phyloP scores from a whole-genome alignment of 192 early-diverging fungal species.

The Paraglomus occultum region DNA sequence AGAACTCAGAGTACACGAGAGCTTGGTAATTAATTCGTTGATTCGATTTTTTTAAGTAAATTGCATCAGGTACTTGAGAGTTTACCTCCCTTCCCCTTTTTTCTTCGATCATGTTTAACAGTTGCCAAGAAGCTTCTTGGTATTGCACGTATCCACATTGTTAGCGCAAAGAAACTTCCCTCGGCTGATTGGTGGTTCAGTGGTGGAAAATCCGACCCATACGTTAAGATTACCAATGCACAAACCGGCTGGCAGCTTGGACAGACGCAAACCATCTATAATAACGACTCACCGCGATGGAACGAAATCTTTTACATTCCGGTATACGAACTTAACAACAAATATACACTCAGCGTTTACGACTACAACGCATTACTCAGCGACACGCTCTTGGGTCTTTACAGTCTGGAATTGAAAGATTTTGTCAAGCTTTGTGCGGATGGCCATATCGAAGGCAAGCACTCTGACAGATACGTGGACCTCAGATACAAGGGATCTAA shows the following conservation, averaged over 20 bases:
- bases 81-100: neutral
- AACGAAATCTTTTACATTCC: conserved; percentile 88
- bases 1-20: neutral
- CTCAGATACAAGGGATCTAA: conserved; percentile 45
- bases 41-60: neutral
- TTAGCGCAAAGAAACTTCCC: conserved; percentile 70
- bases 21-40: neutral
- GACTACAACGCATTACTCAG: conserved; percentile 81
- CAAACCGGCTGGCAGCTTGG: conserved; percentile 53
- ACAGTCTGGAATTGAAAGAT: conserved; percentile 55
- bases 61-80: neutral
- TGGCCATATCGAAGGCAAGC: conserved; percentile 29
- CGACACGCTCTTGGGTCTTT: conserved; percentile 71
- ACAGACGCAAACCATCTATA: conserved; percentile 78
- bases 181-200: conserved; percentile 63
- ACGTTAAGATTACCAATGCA: conserved; percentile 64
- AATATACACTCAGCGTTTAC: conserved; percentile 65
- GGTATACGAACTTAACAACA: conserved; percentile 66
- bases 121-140: conserved; percentile 55
- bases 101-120: neutral
- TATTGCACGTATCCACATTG: conserved; percentile 68
- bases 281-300: conserved; percentile 86
- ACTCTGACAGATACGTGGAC: neutral
- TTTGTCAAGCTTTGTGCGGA: conserved; percentile 48
- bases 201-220: conserved; percentile 86